Evolutionary conservation across 106 monocot species (phyloP).

Genomic region (Dendrobium chrysotoxum): DNA sequence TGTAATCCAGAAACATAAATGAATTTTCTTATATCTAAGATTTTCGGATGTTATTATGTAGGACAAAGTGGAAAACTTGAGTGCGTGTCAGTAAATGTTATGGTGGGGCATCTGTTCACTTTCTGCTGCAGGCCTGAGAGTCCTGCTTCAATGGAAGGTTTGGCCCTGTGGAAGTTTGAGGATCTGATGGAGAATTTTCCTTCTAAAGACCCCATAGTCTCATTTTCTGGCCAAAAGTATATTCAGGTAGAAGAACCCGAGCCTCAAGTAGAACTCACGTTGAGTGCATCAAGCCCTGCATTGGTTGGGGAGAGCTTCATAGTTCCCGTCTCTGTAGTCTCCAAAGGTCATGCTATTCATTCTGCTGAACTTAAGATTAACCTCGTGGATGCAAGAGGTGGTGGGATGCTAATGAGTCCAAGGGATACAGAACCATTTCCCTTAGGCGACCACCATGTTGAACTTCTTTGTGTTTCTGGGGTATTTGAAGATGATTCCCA

Average conservation of each 20-base stretch:
- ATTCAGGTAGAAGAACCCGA: conserved; percentile 93
- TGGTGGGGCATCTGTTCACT: conserved; percentile 36
- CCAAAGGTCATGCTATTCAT: conserved; percentile 58
- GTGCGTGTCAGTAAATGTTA: conserved; percentile 68
- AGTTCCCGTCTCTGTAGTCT: conserved; percentile 50
- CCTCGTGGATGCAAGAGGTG: conserved; percentile 88
- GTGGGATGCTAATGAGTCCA: conserved; percentile 83
- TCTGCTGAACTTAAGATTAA: conserved; percentile 95
- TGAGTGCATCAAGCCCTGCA: conserved; percentile 61
- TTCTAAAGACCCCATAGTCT: conserved; percentile 44
- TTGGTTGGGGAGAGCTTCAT: conserved; percentile 79
- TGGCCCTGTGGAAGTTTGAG: conserved; percentile 79
- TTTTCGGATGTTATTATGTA: conserved; percentile 23
- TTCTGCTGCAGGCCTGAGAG: conserved; percentile 76
- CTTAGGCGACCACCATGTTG: conserved; percentile 62
- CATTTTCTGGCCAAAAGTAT: conserved; percentile 68
- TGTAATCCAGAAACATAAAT: neutral
- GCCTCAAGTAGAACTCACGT: conserved; percentile 68
- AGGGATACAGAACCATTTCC: conserved; percentile 63
- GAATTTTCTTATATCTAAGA: neutral
- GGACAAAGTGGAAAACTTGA: conserved; percentile 94
- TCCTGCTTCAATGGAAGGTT: conserved; percentile 78
- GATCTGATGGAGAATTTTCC: conserved; percentile 54
- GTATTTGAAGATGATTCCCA: conserved; percentile 33
- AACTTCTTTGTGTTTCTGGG: conserved; percentile 70